phyloP scores from a whole-genome alignment of 164 flowering plant genomes.

The Piper betle region DNA sequence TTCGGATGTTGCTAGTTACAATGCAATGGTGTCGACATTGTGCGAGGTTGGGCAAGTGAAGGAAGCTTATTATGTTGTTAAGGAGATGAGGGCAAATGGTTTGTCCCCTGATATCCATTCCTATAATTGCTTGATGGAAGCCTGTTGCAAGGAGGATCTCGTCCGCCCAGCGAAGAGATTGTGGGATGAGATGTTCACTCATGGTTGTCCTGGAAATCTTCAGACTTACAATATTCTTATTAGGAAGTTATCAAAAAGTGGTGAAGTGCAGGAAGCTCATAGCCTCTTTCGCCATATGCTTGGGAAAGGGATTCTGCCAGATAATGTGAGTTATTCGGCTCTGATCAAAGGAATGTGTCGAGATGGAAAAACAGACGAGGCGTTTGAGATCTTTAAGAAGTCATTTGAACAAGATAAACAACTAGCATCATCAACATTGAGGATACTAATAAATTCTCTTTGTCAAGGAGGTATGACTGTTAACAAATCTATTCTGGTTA shows the following conservation, averaged over 20 bases:
- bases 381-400: slow-evolving; percentile 39
- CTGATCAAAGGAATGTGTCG: slow-evolving; percentile 60
- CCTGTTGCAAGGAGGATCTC: slow-evolving; percentile 77
- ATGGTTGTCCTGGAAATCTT: slow-evolving; percentile 51
- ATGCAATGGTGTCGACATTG: slow-evolving; percentile 46
- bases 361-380: slow-evolving; percentile 39
- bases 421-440: slow-evolving; percentile 30
- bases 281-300: slow-evolving; percentile 56
- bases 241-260: slow-evolving; percentile 44
- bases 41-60: slow-evolving; percentile 63
- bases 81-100: slow-evolving; percentile 79
- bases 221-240: slow-evolving; percentile 66
- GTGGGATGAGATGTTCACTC: slow-evolving; percentile 96
- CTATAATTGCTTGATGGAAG: slow-evolving; percentile 77
- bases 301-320: slow-evolving; percentile 49
- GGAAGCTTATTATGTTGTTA: slow-evolving; percentile 65
- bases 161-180: slow-evolving; percentile 77
- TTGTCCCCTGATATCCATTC: slow-evolving; percentile 42
- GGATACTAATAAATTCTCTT: slow-evolving; percentile 32
- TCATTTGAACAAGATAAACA: slow-evolving; percentile 35
- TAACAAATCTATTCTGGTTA: not conserved
- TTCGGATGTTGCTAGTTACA: slow-evolving; percentile 46
- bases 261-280: slow-evolving; percentile 52
- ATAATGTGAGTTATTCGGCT: slow-evolving; percentile 36
- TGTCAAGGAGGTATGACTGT: slow-evolving; percentile 49